These are phyloP conservation scores for Naganishia vishniacii DNA, from an alignment of 768 basidiomycete species.

Conservation along the genomic window DNA sequence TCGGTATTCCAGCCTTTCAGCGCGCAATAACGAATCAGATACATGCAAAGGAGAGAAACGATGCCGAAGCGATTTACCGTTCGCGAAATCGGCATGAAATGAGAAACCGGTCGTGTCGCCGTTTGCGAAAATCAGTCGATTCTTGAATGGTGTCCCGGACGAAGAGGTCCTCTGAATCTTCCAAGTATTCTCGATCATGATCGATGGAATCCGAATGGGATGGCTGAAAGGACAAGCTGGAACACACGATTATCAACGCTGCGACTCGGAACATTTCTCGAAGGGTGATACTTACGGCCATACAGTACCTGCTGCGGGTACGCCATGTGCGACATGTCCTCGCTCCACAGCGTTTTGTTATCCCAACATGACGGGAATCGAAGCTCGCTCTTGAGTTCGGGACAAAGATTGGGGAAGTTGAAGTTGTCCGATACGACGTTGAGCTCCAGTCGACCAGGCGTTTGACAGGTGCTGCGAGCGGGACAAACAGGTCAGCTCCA, in stretches of 20 bases:
- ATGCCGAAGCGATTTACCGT: conserved; percentile 15
- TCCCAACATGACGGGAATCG: conserved; percentile 45
- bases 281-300: conserved; percentile 25
- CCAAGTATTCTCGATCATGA: conserved; percentile 35
- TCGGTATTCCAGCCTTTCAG: conserved; percentile 57
- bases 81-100: conserved; percentile 48
- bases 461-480: conserved; percentile 17
- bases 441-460: background rate
- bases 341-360: conserved; percentile 36
- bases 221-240: conserved; percentile 36
- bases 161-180: background rate
- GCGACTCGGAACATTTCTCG: conserved; percentile 22
- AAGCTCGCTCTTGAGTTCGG: conserved; percentile 39
- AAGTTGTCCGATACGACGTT: conserved; percentile 32
- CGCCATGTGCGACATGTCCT: conserved; percentile 37
- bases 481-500: background rate
- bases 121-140: conserved; percentile 49
- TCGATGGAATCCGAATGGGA: conserved; percentile 41
- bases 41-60: background rate
- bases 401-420: conserved; percentile 32
- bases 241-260: conserved; percentile 34
- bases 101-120: conserved; percentile 64
- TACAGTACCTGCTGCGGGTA: conserved; percentile 27
- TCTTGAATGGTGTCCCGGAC: background rate
- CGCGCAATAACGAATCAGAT: background rate